These are phyloP conservation scores for Kodamaea laetipori DNA, from an alignment of 805 yeast species.

Conservation along the genomic window DNA sequence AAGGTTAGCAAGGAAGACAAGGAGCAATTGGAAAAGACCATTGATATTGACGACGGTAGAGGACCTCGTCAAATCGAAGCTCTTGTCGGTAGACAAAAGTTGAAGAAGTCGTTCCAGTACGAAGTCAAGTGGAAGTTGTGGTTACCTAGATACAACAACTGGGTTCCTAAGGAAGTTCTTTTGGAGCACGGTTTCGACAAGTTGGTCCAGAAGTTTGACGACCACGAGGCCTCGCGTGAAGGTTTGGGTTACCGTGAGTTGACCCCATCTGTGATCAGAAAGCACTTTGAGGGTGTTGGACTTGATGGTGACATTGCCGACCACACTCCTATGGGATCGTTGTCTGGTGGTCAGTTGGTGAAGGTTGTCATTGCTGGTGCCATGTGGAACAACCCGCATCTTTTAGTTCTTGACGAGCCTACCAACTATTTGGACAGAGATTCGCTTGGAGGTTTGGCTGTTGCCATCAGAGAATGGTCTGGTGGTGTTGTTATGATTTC, in stretches of 20 bases:
- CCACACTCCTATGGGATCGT: slow-evolving; percentile 94
- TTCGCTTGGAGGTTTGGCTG: slow-evolving; percentile 94
- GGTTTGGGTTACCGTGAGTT: slow-evolving; percentile 54
- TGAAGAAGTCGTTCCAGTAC: slow-evolving; percentile 95
- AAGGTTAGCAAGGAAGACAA: slow-evolving; percentile 75
- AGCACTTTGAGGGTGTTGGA: slow-evolving; percentile 97
- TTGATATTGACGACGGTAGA: slow-evolving; percentile 82
- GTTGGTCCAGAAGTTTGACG: slow-evolving; percentile 47
- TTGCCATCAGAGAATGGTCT: slow-evolving; percentile 96
- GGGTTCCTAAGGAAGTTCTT: slow-evolving; percentile 85
- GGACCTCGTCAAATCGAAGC: slow-evolving; percentile 91
- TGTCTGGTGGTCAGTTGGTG: slow-evolving; percentile 97
- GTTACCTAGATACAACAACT: slow-evolving; percentile 90
- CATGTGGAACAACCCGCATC: slow-evolving; percentile 99
- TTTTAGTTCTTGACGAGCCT: slow-evolving; percentile 95
- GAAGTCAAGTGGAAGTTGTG: slow-evolving; percentile 92
- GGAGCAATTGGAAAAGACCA: slow-evolving; percentile 71
- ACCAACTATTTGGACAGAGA: slow-evolving; percentile 98
- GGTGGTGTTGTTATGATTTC: slow-evolving; percentile 99
- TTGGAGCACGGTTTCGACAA: slow-evolving; percentile 60
- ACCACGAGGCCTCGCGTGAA: slow-evolving; percentile 51
- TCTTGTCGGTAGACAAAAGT: slow-evolving; percentile 94
- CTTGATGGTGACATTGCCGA: slow-evolving; percentile 98
- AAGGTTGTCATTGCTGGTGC: slow-evolving; percentile 99
- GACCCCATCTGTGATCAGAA: slow-evolving; percentile 86